Evolutionary conservation across 1,139 yeast genomes (phyloP), one percentile per base, ranked within the genome.

Genomic region (Yamadazyma triangularis): DNA sequence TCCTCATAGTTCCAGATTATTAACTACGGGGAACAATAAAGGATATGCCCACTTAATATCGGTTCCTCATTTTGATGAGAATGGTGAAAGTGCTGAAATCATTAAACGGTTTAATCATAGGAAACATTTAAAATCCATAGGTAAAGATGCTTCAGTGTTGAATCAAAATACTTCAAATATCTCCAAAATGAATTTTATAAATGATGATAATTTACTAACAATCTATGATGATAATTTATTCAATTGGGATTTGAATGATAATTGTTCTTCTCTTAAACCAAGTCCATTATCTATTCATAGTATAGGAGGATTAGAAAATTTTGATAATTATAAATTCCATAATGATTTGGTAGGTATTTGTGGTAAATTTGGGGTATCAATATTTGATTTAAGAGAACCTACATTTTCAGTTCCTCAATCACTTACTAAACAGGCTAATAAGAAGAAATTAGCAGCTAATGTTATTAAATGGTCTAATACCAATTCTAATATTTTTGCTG

Each of bases 101-200:
- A 60, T 81, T 41, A 80, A 80, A 51, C 62, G 91, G 27, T 84
- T 80, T 56, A 82, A 83, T 53, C 95, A 85, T 55, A 59, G 72
- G 30, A 77, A 78, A 41, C 86, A 81, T 45, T 49, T 79, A 23
- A 58, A 53, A 31, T 41, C 48, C 9, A 45, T 56, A 21, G 44
- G 50, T 19, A 51, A 54, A 30, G 48, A 45, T 27, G 42, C 47
- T 4, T 38, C 51, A 5, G 38, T 42, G 6, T 34, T 37, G 20
- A 40, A 33, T 16, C 52, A 60, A 39, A 41, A 50, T 16, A 48
- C 58, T 13, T 50, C 56, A 5, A 34, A 44, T 5, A 50, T 48
- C 13, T 45, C 48, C 24, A 55, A 57, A 33, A 42, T 67, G 36
- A 53, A 53, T 3, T 57, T 63, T 29, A 38, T 50, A 21, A 35